Evolutionary conservation across 148 eudicot genomes (phyloP).

Genomic region (Polygonum maritimum): DNA sequence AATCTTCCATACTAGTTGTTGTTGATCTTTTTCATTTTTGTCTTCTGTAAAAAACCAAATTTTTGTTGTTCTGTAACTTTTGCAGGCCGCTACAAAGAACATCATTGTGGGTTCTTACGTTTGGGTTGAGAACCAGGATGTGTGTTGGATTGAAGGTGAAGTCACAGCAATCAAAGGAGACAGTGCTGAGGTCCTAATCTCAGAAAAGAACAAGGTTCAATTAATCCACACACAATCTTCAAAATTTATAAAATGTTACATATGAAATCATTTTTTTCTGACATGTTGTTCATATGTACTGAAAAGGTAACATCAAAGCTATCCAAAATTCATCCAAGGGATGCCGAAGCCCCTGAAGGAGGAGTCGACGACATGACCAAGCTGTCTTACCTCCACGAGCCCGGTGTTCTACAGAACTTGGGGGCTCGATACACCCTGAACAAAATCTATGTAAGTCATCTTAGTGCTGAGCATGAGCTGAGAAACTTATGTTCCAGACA

Average conservation of each 20-base stretch:
- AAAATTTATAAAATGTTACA: neutral
- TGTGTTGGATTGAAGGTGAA: constrained; percentile 56
- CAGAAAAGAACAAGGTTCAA: constrained; percentile 38
- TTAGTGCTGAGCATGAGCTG: neutral
- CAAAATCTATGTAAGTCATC: constrained; percentile 72
- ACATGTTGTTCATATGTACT: neutral
- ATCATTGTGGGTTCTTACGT: constrained; percentile 51
- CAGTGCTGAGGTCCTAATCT: constrained; percentile 30
- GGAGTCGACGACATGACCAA: constrained; percentile 99
- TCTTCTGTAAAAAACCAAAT: too few relatives aligned
- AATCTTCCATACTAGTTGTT: neutral
- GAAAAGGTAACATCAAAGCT: constrained; percentile 39
- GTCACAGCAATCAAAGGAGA: constrained; percentile 39
- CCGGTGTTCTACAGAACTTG: constrained; percentile 84
- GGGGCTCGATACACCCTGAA: constrained; percentile 56
- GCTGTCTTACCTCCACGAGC: constrained; percentile 86
- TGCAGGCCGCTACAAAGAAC: constrained; percentile 41
- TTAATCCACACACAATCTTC: neutral
- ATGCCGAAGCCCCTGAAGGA: constrained; percentile 76
- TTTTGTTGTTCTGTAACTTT: neutral
- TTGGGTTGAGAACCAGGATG: constrained; percentile 47
- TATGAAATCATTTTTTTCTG: neutral
- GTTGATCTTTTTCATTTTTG: neutral
- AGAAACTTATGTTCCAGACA: constrained; percentile 8
- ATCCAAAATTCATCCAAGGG: constrained; percentile 64